These are phyloP conservation scores for Penicillium thymicola DNA, from an alignment of 2,329 filamentous ascomycete species.

Conservation along the genomic window DNA sequence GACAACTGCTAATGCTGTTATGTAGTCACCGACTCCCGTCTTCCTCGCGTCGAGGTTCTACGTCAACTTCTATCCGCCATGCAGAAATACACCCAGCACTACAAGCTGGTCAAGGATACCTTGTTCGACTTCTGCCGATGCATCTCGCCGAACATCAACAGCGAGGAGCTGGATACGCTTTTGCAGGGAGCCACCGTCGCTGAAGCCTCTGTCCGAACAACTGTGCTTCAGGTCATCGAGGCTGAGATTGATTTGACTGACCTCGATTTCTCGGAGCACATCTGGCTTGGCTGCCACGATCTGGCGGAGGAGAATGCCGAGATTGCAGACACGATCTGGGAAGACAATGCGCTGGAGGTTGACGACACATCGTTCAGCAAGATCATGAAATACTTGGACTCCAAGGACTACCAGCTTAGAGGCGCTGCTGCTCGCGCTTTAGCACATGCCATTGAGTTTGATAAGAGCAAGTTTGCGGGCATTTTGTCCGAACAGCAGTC, in stretches of 20 bases:
- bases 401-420: conserved; percentile 75
- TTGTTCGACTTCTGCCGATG: conserved; percentile 81
- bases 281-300: conserved; percentile 92
- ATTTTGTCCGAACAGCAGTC: conserved; percentile 65
- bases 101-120: conserved; percentile 91
- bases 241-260: conserved; percentile 90
- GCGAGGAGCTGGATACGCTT: conserved; percentile 70
- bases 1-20: neutral
- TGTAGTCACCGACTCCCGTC: conserved; percentile 60
- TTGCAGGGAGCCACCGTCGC: conserved; percentile 74
- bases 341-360: conserved; percentile 79
- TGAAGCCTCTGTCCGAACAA: conserved; percentile 74
- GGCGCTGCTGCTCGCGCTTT: conserved; percentile 78
- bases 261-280: conserved; percentile 77
- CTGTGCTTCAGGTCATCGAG: conserved; percentile 84
- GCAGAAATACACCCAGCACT: conserved; percentile 87
- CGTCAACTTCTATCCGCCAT: conserved; percentile 72
- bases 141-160: conserved; percentile 74
- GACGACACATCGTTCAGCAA: conserved; percentile 61
- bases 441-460: conserved; percentile 65
- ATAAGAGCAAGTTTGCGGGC: conserved; percentile 58
- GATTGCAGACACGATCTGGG: conserved; percentile 85
- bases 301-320: conserved; percentile 83
- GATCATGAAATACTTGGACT: conserved; percentile 76
- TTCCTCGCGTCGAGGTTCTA: conserved; percentile 74